phyloP scores from a whole-genome alignment of 495 filamentous ascomycete genomes.

The Penicillium chermesinum region DNA sequence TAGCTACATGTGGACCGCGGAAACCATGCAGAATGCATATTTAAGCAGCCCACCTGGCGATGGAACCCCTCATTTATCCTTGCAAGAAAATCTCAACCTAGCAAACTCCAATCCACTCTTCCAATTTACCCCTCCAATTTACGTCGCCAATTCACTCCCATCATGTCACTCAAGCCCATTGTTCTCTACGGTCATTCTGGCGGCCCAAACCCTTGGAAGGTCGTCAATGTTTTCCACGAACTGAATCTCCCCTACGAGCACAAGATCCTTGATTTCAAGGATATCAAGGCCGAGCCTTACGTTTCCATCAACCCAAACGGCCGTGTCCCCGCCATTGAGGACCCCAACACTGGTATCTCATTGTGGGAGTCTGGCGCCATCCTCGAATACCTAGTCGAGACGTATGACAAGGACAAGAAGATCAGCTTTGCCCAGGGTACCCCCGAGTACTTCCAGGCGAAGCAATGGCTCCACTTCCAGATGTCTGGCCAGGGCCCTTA shows the following conservation, averaged over 20 bases:
- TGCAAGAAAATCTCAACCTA: too few relatives aligned
- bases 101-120: neutral
- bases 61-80: neutral
- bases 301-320: conserved; percentile 66
- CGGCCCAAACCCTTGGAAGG: conserved; percentile 63
- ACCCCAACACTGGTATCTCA: conserved; percentile 60
- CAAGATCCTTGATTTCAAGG: conserved; percentile 35
- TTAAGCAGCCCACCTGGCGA: neutral
- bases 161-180: conserved; percentile 44
- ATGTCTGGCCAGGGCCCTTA: conserved; percentile 66
- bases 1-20: neutral
- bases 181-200: conserved; percentile 33
- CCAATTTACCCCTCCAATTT: neutral
- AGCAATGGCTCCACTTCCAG: conserved; percentile 67
- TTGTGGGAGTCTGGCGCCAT: conserved; percentile 75
- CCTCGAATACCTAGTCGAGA: conserved; percentile 63
- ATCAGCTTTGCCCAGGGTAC: conserved; percentile 50
- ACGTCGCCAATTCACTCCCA: conserved; percentile 5
- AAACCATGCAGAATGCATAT: neutral
- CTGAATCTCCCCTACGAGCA: conserved; percentile 54
- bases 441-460: conserved; percentile 46
- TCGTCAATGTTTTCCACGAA: conserved; percentile 57
- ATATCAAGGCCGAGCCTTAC: conserved; percentile 55
- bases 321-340: conserved; percentile 56
- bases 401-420: conserved; percentile 60